Base-by-base conservation (phyloP, 148 eudicot species). In the Vaccinium darrowii region DNA sequence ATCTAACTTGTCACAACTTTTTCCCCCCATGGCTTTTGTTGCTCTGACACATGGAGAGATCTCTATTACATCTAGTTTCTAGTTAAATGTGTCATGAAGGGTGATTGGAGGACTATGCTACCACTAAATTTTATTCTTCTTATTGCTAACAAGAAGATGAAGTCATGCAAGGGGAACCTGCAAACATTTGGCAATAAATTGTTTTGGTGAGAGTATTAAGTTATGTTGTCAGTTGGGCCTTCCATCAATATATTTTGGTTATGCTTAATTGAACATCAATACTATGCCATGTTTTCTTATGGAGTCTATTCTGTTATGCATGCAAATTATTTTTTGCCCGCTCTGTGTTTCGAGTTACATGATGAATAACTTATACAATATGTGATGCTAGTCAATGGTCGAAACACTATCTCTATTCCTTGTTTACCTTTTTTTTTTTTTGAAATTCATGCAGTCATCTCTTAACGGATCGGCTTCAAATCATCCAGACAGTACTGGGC, bases 391-490 rank as follows among this genome's bases (percentile, higher is more conserved):
- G 9, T 83, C 60, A 43, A 16, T 39, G 12, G 33, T 43, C 43
- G 1, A 43, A 54, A 54, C 21, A 6, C 11, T 75, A 9, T 13
- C 16, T n/a, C 15, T 54, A n/a, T 18, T 83, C 16, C 80, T n/a
- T 74, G 4, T 51, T 39, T 47, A 27, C 52, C 76, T 16, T 79
- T 9, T 52, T 18, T 52, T 18, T 67, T 23, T 81, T 67, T 8
- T 75, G 3, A 62, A 50, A 65, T 36, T 82, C 23, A 47, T 86
- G 86, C 88, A 91, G 93, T 90, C 93, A 82, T 91, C 93, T 84
- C 79, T 91, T 52, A 91, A 89, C 69, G 92, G 93, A 54, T 88
- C 93, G 60, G 85, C 91, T 82, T 91, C 93, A 84, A 92, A 92
- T 90, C 88, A 88, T 87, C 92, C 88, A 15, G 97, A 93, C 82